Conservation (phyloP, 371 early-diverging fungal species). For the Catenaria anguillulae region DNA sequence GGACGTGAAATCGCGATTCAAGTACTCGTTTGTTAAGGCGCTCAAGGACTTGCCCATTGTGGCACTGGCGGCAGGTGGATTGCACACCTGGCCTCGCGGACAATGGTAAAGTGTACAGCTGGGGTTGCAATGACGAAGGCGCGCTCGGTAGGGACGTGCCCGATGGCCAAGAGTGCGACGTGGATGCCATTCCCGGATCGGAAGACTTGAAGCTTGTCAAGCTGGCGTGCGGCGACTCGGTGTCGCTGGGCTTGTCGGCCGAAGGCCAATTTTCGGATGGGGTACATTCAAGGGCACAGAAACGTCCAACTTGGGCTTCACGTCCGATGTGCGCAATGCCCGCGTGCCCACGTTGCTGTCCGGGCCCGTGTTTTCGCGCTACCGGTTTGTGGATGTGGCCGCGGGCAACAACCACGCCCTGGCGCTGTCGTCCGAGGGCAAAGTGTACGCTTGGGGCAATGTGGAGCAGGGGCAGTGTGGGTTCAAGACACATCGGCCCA, state of each 20-base stretch:
- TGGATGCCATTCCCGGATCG: slow-evolving; percentile 36
- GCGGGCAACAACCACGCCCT: slow-evolving; percentile 87
- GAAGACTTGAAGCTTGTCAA: slow-evolving; percentile 60
- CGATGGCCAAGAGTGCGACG: slow-evolving; percentile 45
- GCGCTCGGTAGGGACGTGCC: slow-evolving; percentile 85
- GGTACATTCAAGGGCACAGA: slow-evolving; percentile 80
- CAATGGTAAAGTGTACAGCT: slow-evolving; percentile 54
- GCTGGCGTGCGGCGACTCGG: slow-evolving; percentile 85
- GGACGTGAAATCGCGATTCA: slow-evolving; percentile 52
- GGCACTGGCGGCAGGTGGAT: slow-evolving; percentile 38
- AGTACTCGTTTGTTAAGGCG: slow-evolving; percentile 51
- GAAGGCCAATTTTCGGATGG: slow-evolving; percentile 83
- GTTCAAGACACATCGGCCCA: slow-evolving; percentile 10
- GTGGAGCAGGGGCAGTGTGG: slow-evolving; percentile 93
- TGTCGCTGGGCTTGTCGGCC: slow-evolving; percentile 73
- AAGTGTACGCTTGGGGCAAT: slow-evolving; percentile 83
- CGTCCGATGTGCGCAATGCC: slow-evolving; percentile 43
- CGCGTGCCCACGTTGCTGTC: slow-evolving; percentile 36
- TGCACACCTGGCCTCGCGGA: slow-evolving; percentile 38
- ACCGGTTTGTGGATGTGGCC: slow-evolving; percentile 50
- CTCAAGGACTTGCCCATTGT: slow-evolving; percentile 35
- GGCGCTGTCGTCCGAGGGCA: slow-evolving; percentile 55
- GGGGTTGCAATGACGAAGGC: slow-evolving; percentile 98
- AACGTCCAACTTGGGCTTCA: slow-evolving; percentile 26
- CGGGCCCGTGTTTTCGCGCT: background rate